Evolutionary conservation across 805 yeast genomes (phyloP).

Genomic region (Nakazawaea laoshanensis): DNA sequence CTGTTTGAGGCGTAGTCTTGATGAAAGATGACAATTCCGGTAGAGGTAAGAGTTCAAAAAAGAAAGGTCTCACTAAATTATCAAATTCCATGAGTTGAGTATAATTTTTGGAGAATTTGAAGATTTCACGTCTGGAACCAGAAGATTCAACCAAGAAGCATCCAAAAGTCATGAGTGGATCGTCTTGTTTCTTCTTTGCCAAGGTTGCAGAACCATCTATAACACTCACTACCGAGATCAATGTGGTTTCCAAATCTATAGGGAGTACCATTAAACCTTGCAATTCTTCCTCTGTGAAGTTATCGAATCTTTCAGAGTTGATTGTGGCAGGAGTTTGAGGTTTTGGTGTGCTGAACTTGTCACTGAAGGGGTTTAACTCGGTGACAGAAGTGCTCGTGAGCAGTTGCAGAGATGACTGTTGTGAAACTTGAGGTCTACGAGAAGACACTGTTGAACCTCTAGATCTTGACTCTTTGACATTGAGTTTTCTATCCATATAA

Average conservation of each 20-base stretch:
- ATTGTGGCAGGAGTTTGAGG: constrained; percentile 1
- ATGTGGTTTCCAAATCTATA: constrained; percentile 6
- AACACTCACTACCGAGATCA: constrained; percentile 8
- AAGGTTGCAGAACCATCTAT: constrained; percentile 3
- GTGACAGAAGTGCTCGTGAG: background rate
- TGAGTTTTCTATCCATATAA: constrained; percentile 11
- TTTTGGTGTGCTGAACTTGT: background rate
- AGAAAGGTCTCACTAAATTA: constrained; percentile 43
- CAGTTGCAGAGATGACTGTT: constrained; percentile 1
- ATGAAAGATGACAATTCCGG: constrained; percentile 58
- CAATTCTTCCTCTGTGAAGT: constrained; percentile 6
- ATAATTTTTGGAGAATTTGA: constrained; percentile 62
- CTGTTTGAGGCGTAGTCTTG: constrained; percentile 52
- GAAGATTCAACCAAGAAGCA: constrained; percentile 26
- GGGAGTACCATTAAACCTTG: constrained; percentile 10
- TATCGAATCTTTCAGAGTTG: constrained; percentile 1
- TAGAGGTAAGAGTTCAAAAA: constrained; percentile 49
- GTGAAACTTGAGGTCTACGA: too few species aligned
- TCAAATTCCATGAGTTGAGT: constrained; percentile 58
- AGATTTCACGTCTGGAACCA: constrained; percentile 56
- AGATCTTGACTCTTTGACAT: background rate
- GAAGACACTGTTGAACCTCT: constrained; percentile 6
- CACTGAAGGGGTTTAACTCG: background rate
- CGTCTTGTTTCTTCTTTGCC: constrained; percentile 31
- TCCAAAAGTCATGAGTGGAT: constrained; percentile 52